Evolutionary conservation across 2,329 filamentous ascomycete species (phyloP), one percentile per base, ranked within the genome.

Genomic region (Apiospora pterosperma): DNA sequence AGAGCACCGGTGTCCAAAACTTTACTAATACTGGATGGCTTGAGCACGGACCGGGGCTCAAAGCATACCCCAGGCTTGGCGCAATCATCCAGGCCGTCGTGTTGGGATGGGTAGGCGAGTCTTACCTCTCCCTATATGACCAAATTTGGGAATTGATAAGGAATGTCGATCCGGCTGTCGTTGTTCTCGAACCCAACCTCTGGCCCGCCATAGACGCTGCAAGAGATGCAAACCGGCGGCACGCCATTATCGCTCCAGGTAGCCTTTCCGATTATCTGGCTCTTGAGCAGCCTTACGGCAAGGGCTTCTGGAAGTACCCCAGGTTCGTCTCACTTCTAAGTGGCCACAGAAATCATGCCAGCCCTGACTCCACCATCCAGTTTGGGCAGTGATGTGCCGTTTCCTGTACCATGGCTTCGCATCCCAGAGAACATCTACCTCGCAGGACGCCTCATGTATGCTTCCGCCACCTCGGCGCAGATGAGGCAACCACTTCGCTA

Each of bases 291-390:
- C 67, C 68, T 8, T 48, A 59, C 6, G 55, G 62, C 2, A 62
- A 39, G 2, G 58, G 66, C 23, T 63, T 71, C 34, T 71, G 70
- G 70, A 69, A 70, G 34, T 72, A 71, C 63, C 69, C 68, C 16
- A 55, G 55, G 63, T 67, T 3, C 44, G 62, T 62, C 16, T 19
- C 58, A 19, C 25, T 19, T 34, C 19, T 38, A 16, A 10, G 19
- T 52, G 1, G 36, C n/a, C 21, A 25, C 23, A 23, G 4, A 11
- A 11, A 11, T 1, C 2, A 3, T 11, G n/a, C 6, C 19, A 23
- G 41, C 19, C 34, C 12, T 62, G 6, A n/a, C 14, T 8, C 28
- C 7, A 1, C 0, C n/a, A n/a, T 16, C 4, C 36, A 68, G 67
- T 16, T 21, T 68, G 16, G 66, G 63, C n/a, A 66, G 68, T 4